These are phyloP conservation scores for Ceratobasidium sp. DNA, from an alignment of 1,284 basidiomycete species.

Conservation along the genomic window DNA sequence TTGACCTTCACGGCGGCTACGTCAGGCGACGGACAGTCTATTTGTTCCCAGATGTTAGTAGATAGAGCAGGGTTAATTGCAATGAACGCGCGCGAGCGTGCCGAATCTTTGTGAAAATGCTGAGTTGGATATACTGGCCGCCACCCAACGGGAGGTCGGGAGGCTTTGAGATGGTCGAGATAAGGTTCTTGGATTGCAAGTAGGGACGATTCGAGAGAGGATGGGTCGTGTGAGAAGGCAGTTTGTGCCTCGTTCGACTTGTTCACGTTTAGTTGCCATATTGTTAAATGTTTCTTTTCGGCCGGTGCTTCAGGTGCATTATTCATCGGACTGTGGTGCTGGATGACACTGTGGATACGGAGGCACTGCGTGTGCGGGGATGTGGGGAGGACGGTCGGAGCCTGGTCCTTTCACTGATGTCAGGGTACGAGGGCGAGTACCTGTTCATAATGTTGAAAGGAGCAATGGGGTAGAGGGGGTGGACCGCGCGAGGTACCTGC, in stretches of 20 bases:
- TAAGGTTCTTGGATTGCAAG: slow-evolving; percentile 11
- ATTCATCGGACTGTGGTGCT: background rate
- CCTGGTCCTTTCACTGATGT: too few relatives aligned
- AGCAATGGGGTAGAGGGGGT: too few relatives aligned
- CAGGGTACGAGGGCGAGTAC: too few relatives aligned
- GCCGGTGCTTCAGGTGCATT: background rate
- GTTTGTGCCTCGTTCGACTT: background rate
- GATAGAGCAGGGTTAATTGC: background rate
- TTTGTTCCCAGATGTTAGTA: slow-evolving; percentile 9
- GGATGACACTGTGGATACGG: too few relatives aligned
- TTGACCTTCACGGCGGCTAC: background rate
- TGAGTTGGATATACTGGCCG: background rate
- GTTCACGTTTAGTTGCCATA: slow-evolving; percentile 14
- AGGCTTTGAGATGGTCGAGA: background rate
- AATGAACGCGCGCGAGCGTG: background rate
- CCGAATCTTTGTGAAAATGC: background rate
- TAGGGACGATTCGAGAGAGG: background rate
- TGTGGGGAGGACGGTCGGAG: too few relatives aligned
- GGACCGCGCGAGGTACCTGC: too few relatives aligned
- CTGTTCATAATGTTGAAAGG: too few relatives aligned
- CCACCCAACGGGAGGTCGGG: background rate
- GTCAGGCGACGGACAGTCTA: background rate
- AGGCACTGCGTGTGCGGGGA: too few relatives aligned
- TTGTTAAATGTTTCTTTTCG: background rate
- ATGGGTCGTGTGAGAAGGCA: background rate